Evolutionary conservation across 1,284 basidiomycete species (phyloP).

Genomic region (Albatrellus sp.): DNA sequence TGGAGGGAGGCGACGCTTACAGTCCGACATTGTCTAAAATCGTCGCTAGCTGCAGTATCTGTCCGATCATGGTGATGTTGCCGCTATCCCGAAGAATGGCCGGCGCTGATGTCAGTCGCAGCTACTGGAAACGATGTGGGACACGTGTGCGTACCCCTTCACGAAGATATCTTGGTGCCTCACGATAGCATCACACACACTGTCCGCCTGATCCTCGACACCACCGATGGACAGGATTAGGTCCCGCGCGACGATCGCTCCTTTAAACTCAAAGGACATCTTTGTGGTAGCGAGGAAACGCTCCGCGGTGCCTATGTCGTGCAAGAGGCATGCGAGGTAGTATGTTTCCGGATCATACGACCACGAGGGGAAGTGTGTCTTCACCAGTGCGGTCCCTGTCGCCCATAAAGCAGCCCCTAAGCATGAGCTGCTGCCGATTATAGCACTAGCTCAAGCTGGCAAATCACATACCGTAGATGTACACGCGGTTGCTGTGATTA

Average conservation of each 20-base stretch:
- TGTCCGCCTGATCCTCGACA: conserved; percentile 39
- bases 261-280: conserved; percentile 50
- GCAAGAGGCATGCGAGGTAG: conserved; percentile 38
- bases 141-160: conserved; percentile 13
- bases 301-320: conserved; percentile 45
- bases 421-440: no score
- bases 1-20: conserved; percentile 17
- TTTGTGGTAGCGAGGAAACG: conserved; percentile 37
- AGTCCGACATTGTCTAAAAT: conserved; percentile 38
- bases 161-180: background rate
- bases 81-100: background rate
- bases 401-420: no score
- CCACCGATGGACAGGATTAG: conserved; percentile 32
- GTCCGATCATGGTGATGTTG: background rate
- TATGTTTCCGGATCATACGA: conserved; percentile 36
- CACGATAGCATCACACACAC: conserved; percentile 39
- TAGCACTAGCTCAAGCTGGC: no score
- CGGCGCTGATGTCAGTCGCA: no score
- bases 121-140: no score
- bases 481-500: conserved; percentile 40
- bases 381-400: conserved; percentile 30
- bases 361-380: conserved; percentile 37
- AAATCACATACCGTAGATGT: conserved; percentile 27
- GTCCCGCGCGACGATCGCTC: conserved; percentile 40
- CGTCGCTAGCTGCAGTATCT: conserved; percentile 9